phyloP scores from a whole-genome alignment of 441 rosid species.

The Jatropha podagrica region DNA sequence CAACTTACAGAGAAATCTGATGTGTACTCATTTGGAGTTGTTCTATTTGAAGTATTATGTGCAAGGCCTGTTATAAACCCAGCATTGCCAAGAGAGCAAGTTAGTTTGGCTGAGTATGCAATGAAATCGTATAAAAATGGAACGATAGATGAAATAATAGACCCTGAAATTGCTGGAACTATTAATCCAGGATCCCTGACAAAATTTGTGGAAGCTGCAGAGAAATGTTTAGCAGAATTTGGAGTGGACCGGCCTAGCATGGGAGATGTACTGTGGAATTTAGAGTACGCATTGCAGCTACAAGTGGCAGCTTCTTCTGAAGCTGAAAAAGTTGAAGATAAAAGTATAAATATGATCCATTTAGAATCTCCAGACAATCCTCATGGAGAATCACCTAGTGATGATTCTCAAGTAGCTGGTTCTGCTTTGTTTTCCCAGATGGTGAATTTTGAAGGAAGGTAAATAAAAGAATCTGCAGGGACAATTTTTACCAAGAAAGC shows the following conservation, averaged over 20 bases:
- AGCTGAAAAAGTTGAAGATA: slow-evolving; percentile 40
- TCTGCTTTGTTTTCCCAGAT: slow-evolving; percentile 33
- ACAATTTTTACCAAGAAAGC: background rate
- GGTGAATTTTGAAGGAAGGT: slow-evolving; percentile 39
- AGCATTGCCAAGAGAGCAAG: slow-evolving; percentile 64
- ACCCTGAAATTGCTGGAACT: slow-evolving; percentile 53
- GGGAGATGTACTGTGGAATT: slow-evolving; percentile 94
- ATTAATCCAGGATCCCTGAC: slow-evolving; percentile 67
- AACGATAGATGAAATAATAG: slow-evolving; percentile 60
- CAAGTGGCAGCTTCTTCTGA: slow-evolving; percentile 57
- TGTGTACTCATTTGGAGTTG: slow-evolving; percentile 92
- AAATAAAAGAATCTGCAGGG: slow-evolving; percentile 11
- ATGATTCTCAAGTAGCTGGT: slow-evolving; percentile 35
- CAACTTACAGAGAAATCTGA: slow-evolving; percentile 78
- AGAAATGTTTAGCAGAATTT: slow-evolving; percentile 75
- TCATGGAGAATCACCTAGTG: slow-evolving; percentile 3
- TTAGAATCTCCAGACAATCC: slow-evolving; percentile 13
- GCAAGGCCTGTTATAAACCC: slow-evolving; percentile 75
- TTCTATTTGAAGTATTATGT: slow-evolving; percentile 70
- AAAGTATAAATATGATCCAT: slow-evolving; percentile 26
- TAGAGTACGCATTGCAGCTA: slow-evolving; percentile 86
- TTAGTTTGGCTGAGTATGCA: slow-evolving; percentile 88
- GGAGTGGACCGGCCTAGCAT: slow-evolving; percentile 80
- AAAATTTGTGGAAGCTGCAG: slow-evolving; percentile 76
- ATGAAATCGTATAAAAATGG: slow-evolving; percentile 82